These are phyloP conservation scores for Ramalina peruviana DNA, from an alignment of 495 filamentous ascomycete genomes.

Conservation along the genomic window DNA sequence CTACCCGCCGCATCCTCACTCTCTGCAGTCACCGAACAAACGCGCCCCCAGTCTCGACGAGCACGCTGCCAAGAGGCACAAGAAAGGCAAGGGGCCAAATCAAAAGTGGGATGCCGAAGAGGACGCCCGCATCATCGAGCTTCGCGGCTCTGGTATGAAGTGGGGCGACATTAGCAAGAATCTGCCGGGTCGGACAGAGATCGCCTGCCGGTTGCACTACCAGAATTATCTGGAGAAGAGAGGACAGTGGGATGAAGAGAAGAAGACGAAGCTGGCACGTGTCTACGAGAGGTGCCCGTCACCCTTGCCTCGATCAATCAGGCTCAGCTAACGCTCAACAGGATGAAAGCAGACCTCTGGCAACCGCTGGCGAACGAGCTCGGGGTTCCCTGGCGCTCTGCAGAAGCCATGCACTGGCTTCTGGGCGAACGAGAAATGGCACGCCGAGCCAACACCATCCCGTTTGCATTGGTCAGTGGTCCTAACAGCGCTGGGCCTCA, in stretches of 20 bases:
- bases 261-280: slow-evolving; percentile 88
- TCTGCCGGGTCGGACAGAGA: slow-evolving; percentile 78
- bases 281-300: slow-evolving; percentile 83
- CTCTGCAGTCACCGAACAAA: slow-evolving; percentile 6
- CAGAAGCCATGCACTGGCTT: slow-evolving; percentile 97
- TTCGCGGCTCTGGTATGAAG: slow-evolving; percentile 82
- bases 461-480: slow-evolving; percentile 39
- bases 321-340: slow-evolving; percentile 21
- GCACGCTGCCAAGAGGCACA: slow-evolving; percentile 63
- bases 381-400: slow-evolving; percentile 90
- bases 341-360: slow-evolving; percentile 98
- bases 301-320: neutral
- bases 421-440: slow-evolving; percentile 89
- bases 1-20: neutral
- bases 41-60: slow-evolving; percentile 9
- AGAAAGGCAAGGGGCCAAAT: slow-evolving; percentile 26
- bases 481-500: slow-evolving; percentile 2
- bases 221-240: slow-evolving; percentile 91
- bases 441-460: slow-evolving; percentile 67
- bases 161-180: slow-evolving; percentile 95
- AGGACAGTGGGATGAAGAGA: slow-evolving; percentile 91
- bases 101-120: slow-evolving; percentile 85
- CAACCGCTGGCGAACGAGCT: slow-evolving; percentile 84
- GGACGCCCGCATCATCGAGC: slow-evolving; percentile 75
- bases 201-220: slow-evolving; percentile 88